Conservation (phyloP, 2,329 filamentous ascomycete genomes). For the Colletotrichum spaethianum region DNA sequence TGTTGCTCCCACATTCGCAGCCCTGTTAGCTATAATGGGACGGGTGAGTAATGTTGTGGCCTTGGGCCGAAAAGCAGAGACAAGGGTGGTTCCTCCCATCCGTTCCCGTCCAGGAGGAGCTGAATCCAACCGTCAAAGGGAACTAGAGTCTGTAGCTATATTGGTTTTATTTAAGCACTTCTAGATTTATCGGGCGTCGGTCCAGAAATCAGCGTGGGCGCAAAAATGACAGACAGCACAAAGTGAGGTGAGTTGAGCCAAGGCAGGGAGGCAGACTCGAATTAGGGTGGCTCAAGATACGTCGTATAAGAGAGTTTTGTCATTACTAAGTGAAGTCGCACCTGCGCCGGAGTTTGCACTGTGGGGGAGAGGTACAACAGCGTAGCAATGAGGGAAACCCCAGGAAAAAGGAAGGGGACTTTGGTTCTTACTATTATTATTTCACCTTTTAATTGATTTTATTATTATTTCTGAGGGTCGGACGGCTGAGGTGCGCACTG, state of each 20-base stretch:
- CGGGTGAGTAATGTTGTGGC: not conserved
- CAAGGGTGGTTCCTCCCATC: conserved; percentile 1
- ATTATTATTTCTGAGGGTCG: conserved; percentile 6
- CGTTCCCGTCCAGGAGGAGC: not conserved
- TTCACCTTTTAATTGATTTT: not conserved
- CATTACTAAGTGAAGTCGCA: conserved; percentile 1
- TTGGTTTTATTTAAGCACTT: not conserved
- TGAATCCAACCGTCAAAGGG: not conserved
- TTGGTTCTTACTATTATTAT: too few species aligned
- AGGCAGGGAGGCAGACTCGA: not conserved
- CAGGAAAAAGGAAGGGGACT: not conserved
- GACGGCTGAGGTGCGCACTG: conserved; percentile 1
- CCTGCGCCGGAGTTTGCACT: not conserved
- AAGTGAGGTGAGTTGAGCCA: not conserved
- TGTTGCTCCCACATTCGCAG: conserved; percentile 6
- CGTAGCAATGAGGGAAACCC: not conserved
- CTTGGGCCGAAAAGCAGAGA: conserved; percentile 14
- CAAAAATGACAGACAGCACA: not conserved
- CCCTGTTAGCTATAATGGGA: conserved; percentile 22
- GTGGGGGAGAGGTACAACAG: not conserved
- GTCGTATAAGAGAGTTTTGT: not conserved
- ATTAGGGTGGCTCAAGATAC: not conserved
- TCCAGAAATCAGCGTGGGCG: not conserved
- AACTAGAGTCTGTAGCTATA: not conserved
- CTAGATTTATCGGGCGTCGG: not conserved